Base-by-base conservation (phyloP, 495 filamentous ascomycete genomes). In the Penicillium fimorum region DNA sequence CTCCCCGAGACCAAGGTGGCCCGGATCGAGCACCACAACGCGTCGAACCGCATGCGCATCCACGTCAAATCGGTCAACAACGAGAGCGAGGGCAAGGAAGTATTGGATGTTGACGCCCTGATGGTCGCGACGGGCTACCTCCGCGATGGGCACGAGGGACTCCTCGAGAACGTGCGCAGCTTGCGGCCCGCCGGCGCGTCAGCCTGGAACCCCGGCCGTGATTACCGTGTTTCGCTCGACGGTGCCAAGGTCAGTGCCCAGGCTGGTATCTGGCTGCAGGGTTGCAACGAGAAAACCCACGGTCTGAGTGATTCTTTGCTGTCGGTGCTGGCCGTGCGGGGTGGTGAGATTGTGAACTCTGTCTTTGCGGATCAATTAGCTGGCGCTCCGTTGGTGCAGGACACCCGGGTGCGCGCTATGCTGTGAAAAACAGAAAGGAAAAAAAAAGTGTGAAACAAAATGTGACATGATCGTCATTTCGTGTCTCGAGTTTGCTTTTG, bases 221-320 rank as follows among this genome's bases (percentile, higher is more conserved):
- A 96, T 68, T 98, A 98, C 67, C 77, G 79, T 12, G 82, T 96
- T 3, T 70, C 80, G 25, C 88, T 92, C 60, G 78, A 84, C 24
- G 73, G 78, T 8, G 82, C 79, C 24, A 82, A 82, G 57, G 87
- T 96, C 27, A 74, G 73, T 43, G 55, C 68, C 6, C 77, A 86
- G 13, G 81, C 83, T 8, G 92, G 92, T 11, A 80, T 97, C 32
- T 98, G 91, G 91, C 77, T 98, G 57, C 94, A 97, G 72, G 94
- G 94, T 1, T 97, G 92, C 70, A 94, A 91, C 64, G 91, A 98
- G 73, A 83, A 79, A 56, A 96, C 90, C 27, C 94, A 97, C 68
- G 94, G 94, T 75, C 65, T 93, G 59, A 90, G 87, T 59, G 90
- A 93, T 71, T 90, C 86, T 18, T 73, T 95, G 32, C 76, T 95